Percentiles rank a stretch among this genome's conserved stretches.
Conservation (phyloP, 106 monocot species). For the Dactylorhiza incarnata region DNA sequence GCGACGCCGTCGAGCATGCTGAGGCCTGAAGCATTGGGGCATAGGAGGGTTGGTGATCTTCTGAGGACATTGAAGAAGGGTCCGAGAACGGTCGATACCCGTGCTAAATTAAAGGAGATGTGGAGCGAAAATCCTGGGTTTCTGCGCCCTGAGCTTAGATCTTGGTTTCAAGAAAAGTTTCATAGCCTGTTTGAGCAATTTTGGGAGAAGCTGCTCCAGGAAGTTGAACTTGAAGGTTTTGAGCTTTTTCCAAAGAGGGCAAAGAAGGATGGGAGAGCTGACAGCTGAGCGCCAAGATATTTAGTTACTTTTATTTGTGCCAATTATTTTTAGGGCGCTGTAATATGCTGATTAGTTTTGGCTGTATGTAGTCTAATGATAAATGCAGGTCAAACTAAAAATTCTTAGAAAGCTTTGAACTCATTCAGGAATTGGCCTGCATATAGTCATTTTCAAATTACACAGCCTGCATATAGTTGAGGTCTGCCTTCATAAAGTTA, state of each 20-base stretch:
- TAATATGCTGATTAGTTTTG: no score
- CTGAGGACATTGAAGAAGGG: slow-evolving; percentile 49
- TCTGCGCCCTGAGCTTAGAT: slow-evolving; percentile 43
- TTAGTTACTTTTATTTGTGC: background rate
- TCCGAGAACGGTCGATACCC: slow-evolving; percentile 43
- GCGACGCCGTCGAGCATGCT: slow-evolving; percentile 50
- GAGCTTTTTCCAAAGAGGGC: slow-evolving; percentile 57
- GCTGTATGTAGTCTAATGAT: no score
- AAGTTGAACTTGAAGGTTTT: slow-evolving; percentile 31
- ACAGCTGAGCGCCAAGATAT: background rate
- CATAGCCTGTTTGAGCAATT: slow-evolving; percentile 31
- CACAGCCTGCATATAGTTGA: no score
- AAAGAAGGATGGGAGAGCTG: slow-evolving; percentile 25
- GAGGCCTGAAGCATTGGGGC: slow-evolving; percentile 55
- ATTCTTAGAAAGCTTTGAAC: no score
- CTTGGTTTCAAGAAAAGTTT: slow-evolving; percentile 72
- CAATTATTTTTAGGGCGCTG: background rate
- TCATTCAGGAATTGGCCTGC: no score
- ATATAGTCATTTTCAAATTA: no score
- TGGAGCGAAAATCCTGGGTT: slow-evolving; percentile 55
- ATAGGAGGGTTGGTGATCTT: slow-evolving; percentile 69
- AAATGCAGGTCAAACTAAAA: no score
- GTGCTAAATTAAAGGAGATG: slow-evolving; percentile 39
- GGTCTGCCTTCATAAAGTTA: no score
- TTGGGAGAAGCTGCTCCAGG: slow-evolving; percentile 60